These are phyloP conservation scores for Tilletiopsis washingtonensis DNA, from an alignment of 1,284 basidiomycete genomes.

Conservation along the genomic window DNA sequence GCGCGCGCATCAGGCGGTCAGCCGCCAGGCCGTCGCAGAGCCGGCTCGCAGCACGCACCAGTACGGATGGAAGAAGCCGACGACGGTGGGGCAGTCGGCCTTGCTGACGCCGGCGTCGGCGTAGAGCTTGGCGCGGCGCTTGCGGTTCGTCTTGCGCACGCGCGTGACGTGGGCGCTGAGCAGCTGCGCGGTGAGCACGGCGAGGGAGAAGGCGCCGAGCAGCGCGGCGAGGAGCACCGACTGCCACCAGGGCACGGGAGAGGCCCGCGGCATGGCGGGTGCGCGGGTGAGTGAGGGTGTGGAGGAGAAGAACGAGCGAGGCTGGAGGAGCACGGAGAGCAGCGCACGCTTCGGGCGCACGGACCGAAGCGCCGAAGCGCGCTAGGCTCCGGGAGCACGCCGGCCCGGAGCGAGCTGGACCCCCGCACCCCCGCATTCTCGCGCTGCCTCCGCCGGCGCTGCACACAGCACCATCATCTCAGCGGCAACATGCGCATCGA, in stretches of 20 bases:
- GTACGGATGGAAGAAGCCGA: slow-evolving; percentile 89
- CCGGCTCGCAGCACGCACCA: slow-evolving; percentile 63
- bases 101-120: neutral
- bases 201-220: slow-evolving; percentile 1
- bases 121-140: neutral
- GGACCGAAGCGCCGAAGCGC: no score
- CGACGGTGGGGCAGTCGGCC: slow-evolving; percentile 9
- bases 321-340: no score
- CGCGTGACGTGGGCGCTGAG: slow-evolving; percentile 1
- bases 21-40: neutral
- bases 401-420: no score
- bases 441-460: no score
- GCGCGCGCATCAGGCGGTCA: neutral
- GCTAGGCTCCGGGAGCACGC: no score
- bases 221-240: neutral
- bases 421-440: no score
- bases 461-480: no score
- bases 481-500: neutral
- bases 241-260: no score
- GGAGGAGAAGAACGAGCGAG: no score
- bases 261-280: no score
- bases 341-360: no score
- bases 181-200: slow-evolving; percentile 3
- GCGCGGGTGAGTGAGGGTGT: no score
- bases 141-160: slow-evolving; percentile 3